Conservation (phyloP, 1,284 basidiomycete species). For the Cutaneotrichosporon sp. region DNA sequence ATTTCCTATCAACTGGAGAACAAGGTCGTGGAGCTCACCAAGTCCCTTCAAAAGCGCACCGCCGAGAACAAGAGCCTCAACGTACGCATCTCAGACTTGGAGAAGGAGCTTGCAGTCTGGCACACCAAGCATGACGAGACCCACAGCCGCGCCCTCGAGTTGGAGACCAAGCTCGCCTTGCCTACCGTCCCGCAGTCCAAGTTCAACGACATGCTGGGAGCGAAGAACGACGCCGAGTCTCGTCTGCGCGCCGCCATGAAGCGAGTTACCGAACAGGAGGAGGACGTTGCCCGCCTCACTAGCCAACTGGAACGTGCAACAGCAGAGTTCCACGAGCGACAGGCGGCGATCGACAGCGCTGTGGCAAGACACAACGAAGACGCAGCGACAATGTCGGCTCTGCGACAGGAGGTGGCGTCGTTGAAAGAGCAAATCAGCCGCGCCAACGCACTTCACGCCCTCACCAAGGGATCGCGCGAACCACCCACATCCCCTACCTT, state of each 20-base stretch:
- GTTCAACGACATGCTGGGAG: conserved; percentile 72
- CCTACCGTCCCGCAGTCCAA: conserved; percentile 73
- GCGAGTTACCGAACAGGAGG: conserved; percentile 76
- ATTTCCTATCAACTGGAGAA: conserved; percentile 98
- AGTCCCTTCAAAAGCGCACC: conserved; percentile 87
- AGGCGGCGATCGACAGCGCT: conserved; percentile 60
- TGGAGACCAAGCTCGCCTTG: conserved; percentile 69
- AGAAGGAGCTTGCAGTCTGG: conserved; percentile 84
- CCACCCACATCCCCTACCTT: conserved; percentile 71
- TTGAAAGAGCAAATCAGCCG: conserved; percentile 95
- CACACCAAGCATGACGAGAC: conserved; percentile 84
- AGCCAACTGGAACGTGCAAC: conserved; percentile 63
- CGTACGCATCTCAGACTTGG: conserved; percentile 70
- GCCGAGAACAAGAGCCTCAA: conserved; percentile 89
- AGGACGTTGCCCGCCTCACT: conserved; percentile 75
- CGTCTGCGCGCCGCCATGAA: conserved; percentile 77
- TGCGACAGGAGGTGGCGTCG: conserved; percentile 88
- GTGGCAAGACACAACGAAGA: conserved; percentile 70
- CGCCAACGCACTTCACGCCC: conserved; percentile 80
- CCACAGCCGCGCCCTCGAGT: conserved; percentile 72
- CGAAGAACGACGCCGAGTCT: conserved; percentile 80
- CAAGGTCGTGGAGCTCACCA: conserved; percentile 98
- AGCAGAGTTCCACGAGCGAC: conserved; percentile 75
- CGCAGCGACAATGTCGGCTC: conserved; percentile 75
- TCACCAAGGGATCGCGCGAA: conserved; percentile 65